These are phyloP conservation scores for Rosa rugosa DNA, from an alignment of 306 rosid genomes.

Conservation along the genomic window DNA sequence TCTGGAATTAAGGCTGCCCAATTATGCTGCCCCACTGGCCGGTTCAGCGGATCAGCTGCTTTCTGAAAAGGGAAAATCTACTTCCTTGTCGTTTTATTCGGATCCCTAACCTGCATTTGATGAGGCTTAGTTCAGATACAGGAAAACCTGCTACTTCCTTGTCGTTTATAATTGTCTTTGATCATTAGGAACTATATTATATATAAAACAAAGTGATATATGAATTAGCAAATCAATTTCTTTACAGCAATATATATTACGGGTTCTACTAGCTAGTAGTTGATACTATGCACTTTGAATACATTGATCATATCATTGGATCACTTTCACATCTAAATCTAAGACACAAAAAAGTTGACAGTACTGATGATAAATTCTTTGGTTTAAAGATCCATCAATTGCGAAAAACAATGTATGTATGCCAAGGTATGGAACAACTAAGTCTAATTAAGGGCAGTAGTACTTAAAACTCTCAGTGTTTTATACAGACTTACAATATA, in stretches of 20 bases:
- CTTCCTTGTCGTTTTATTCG: conserved; percentile 52
- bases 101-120: conserved; percentile 49
- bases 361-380: neutral
- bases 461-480: neutral
- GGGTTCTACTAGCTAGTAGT: neutral
- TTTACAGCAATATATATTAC: neutral
- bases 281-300: neutral
- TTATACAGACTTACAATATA: neutral
- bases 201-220: conserved; percentile 9
- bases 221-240: conserved; percentile 1
- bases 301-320: neutral
- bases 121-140: neutral
- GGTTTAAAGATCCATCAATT: neutral
- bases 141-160: neutral
- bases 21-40: conserved; percentile 35
- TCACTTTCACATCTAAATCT: conserved; percentile 9
- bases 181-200: neutral
- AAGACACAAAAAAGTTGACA: neutral
- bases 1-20: conserved; percentile 42
- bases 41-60: conserved; percentile 36
- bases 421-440: neutral
- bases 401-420: neutral
- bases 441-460: neutral
- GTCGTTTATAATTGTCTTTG: conserved; percentile 2
- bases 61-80: conserved; percentile 48